Evolutionary conservation across 2,329 filamentous ascomycete genomes (phyloP).

Genomic region (Colletotrichum plurivorum): DNA sequence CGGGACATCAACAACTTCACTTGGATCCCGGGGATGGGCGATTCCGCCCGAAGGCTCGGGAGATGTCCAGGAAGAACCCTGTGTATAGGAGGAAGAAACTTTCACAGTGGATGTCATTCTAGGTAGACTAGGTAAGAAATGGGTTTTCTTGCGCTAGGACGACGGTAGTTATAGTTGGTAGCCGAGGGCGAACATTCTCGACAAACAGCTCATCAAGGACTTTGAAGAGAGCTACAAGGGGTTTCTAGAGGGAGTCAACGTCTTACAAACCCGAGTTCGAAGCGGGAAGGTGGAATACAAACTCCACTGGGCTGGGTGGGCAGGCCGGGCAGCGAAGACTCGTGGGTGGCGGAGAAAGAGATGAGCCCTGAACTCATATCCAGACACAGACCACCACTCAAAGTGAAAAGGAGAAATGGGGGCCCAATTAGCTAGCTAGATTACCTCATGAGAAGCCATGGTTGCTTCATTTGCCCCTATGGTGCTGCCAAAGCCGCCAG

Average conservation of each 20-base stretch:
- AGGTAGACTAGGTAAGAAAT: neutral
- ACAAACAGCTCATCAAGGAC: neutral
- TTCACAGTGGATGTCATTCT: neutral
- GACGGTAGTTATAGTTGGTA: neutral
- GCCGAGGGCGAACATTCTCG: neutral
- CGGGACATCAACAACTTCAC: neutral
- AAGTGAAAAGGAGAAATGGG: neutral
- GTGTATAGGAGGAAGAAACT: neutral
- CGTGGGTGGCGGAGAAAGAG: neutral
- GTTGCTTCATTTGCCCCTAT: too few relatives aligned
- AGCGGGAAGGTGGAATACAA: constrained; percentile 2
- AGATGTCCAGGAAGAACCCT: neutral
- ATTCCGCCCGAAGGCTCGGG: too few relatives aligned
- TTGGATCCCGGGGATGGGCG: neutral
- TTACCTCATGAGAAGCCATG: too few relatives aligned
- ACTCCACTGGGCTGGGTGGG: neutral
- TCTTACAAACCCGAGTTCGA: neutral
- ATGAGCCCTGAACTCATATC: neutral
- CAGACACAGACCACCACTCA: neutral
- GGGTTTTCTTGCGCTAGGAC: neutral
- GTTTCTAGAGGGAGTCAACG: neutral
- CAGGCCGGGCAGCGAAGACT: neutral
- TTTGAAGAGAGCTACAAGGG: neutral
- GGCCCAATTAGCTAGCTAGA: too few relatives aligned
- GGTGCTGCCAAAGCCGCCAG: too few relatives aligned